phyloP scores from a whole-genome alignment of 2,329 filamentous ascomycete species.

The Fusarium protoensiforme region DNA sequence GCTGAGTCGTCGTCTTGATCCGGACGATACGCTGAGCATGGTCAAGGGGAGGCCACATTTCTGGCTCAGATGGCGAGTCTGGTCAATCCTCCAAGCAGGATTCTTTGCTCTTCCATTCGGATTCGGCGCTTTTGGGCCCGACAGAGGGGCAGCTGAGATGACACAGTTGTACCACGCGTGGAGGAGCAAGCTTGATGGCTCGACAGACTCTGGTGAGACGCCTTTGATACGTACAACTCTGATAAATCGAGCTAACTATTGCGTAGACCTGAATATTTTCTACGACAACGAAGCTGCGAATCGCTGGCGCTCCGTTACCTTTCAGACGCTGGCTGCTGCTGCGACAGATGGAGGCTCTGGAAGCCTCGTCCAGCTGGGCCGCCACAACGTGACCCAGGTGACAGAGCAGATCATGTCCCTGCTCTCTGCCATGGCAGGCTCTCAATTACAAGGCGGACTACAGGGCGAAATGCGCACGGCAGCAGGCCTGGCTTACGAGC shows the following conservation, averaged over 20 bases:
- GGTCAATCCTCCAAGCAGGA: neutral
- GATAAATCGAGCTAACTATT: neutral
- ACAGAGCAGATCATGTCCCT: neutral
- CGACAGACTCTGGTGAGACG: neutral
- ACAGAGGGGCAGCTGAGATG: neutral
- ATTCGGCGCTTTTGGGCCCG: neutral
- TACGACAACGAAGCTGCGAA: neutral
- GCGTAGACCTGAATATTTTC: neutral
- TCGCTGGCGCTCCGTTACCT: neutral
- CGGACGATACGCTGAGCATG: neutral
- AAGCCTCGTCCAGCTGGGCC: neutral
- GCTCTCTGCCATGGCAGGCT: neutral
- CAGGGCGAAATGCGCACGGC: neutral
- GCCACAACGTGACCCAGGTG: neutral
- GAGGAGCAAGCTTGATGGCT: neutral
- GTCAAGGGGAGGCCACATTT: neutral
- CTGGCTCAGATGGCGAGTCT: neutral
- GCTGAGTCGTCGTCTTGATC: neutral
- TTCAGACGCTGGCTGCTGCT: neutral
- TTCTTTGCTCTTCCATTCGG: slow-evolving; percentile 1
- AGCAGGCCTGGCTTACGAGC: neutral
- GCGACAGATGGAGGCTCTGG: neutral
- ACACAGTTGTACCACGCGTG: neutral
- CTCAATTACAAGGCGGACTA: neutral
- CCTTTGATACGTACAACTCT: neutral